These are phyloP conservation scores for Microbotryum silenes-acaulis DNA, from an alignment of 1,284 basidiomycete genomes.

Conservation along the genomic window DNA sequence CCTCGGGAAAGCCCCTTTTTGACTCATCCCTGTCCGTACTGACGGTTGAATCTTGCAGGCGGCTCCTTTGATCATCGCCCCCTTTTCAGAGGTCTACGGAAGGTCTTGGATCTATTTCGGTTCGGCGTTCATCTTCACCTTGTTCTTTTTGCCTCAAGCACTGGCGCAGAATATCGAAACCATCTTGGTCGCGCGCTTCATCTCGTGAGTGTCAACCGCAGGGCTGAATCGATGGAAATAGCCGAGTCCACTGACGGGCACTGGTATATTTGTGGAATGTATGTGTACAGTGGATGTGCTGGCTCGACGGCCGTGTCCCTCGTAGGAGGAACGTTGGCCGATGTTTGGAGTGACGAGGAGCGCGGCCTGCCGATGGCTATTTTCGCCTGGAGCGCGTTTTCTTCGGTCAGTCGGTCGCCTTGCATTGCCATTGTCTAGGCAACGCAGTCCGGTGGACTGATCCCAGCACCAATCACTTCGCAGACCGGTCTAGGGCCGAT, in stretches of 20 bases:
- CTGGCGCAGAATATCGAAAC: constrained; percentile 59
- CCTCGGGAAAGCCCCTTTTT: neutral
- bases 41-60: neutral
- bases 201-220: constrained; percentile 37
- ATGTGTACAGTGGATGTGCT: constrained; percentile 50
- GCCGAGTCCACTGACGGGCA: neutral
- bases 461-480: neutral
- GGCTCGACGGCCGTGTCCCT: constrained; percentile 52
- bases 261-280: neutral
- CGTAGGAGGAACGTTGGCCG: constrained; percentile 40
- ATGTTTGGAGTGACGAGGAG: constrained; percentile 41
- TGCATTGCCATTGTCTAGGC: neutral
- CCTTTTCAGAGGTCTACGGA: constrained; percentile 26
- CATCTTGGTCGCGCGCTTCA: constrained; percentile 57
- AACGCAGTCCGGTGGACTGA: neutral
- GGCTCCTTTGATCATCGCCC: constrained; percentile 26
- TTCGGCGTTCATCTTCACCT: constrained; percentile 50
- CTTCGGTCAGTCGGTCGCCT: neutral
- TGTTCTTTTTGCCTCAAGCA: constrained; percentile 58
- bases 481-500: constrained; percentile 22
- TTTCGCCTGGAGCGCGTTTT: constrained; percentile 47
- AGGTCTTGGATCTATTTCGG: constrained; percentile 46
- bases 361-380: constrained; percentile 55
- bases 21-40: neutral
- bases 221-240: no score